Evolutionary conservation across 1,139 yeast genomes (phyloP).

Genomic region (Magnusiomyces suaveolens): DNA sequence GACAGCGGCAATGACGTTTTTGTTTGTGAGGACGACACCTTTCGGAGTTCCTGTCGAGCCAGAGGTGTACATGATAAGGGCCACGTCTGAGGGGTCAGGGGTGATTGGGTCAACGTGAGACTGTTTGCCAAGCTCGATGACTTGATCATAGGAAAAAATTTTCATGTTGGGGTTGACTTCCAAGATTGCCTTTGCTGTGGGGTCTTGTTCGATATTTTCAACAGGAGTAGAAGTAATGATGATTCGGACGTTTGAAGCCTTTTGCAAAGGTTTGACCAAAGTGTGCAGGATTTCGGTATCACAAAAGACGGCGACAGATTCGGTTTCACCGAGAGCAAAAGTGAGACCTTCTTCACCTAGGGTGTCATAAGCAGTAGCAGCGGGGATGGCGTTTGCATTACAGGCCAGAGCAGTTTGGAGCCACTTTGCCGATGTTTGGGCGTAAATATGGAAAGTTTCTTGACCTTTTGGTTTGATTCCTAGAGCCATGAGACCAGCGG

Average conservation of each 20-base stretch:
- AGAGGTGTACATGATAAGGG: slow-evolving; percentile 96
- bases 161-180: slow-evolving; percentile 63
- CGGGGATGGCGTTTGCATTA: slow-evolving; percentile 66
- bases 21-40: slow-evolving; percentile 83
- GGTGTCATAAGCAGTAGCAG: slow-evolving; percentile 95
- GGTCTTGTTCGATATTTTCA: slow-evolving; percentile 54
- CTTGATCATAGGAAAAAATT: slow-evolving; percentile 56
- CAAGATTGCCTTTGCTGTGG: slow-evolving; percentile 42
- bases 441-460: slow-evolving; percentile 72
- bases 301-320: slow-evolving; percentile 66
- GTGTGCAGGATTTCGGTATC: slow-evolving; percentile 64
- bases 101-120: slow-evolving; percentile 37
- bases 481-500: slow-evolving; percentile 63
- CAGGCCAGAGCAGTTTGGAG: slow-evolving; percentile 78
- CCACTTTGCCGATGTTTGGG: slow-evolving; percentile 79
- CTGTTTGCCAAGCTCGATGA: slow-evolving; percentile 52
- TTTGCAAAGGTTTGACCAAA: slow-evolving; percentile 60
- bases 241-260: slow-evolving; percentile 52
- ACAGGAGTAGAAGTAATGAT: slow-evolving; percentile 64
- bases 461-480: slow-evolving; percentile 61
- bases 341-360: slow-evolving; percentile 86
- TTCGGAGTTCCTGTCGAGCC: slow-evolving; percentile 98
- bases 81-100: slow-evolving; percentile 64
- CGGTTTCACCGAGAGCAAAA: slow-evolving; percentile 77
- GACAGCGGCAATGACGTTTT: slow-evolving; percentile 69